Evolutionary conservation across 306 rosid genomes (phyloP), one percentile per base, ranked within the genome.

Genomic region (Boehmeria nivea): DNA sequence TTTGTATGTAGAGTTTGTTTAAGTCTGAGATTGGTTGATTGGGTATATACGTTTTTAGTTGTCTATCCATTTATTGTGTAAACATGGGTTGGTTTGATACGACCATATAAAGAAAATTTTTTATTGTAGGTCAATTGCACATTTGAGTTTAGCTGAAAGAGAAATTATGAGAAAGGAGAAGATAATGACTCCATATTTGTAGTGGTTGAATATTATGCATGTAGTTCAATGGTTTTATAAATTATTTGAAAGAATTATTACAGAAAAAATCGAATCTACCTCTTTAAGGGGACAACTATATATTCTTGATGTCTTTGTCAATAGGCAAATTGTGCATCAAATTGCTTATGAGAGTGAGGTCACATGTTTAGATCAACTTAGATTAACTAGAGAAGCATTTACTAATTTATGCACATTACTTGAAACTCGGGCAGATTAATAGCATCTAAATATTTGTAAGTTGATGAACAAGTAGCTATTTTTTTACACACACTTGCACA

Each of bases 371-470:
- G 16, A 49, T 10, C 12, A 62, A 15, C 50, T 62, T 13, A 17
- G n/a, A 2, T 21, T 62, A 48, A 17, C 17, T 62, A 50, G 48
- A 24, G 17, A 51, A 7, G 44, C 39, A 9, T 59, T 59, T 13
- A 17, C 16, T 7, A 27, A n/a, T 10, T 45, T 59, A 8, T 43
- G 31, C 12, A 16, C 0, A 2, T 14, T 19, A 49, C 11, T 59
- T 15, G 24, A 21, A 7, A 25, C 25, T 23, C n/a, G n/a, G 26
- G 64, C 9, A 15, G 33, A 14, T 24, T 50, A 23, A 50, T 11
- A 50, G 17, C 16, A 13, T 24, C 38, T 23, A 50, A 26, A 15
- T 51, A 24, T 51, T 51, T 51, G 3, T n/a, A 51, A 26, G 56
- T 51, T 22, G 56, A 40, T 40, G 44, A 40, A 40, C n/a, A 40